These are phyloP conservation scores for Salvia hispanica DNA, from an alignment of 257 asterid genomes.

Conservation along the genomic window DNA sequence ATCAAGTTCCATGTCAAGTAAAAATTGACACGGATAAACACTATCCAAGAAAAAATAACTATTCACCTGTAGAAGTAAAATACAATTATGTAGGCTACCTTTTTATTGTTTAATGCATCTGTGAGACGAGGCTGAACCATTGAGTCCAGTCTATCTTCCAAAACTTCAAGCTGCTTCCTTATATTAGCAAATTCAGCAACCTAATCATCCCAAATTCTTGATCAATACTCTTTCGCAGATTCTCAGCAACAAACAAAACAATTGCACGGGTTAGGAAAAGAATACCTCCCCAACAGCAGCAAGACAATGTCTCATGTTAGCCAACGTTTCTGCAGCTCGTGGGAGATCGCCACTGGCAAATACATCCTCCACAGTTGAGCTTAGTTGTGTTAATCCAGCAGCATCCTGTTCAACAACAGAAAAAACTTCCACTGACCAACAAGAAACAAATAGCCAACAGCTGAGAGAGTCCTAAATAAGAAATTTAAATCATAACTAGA, in stretches of 20 bases:
- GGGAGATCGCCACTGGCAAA: constrained; percentile 99
- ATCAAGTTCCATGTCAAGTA: constrained; percentile 11
- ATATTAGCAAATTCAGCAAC: constrained; percentile 99
- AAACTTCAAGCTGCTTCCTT: constrained; percentile 95
- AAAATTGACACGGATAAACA: constrained; percentile 30
- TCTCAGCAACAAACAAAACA: constrained; percentile 10
- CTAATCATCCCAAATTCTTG: constrained; percentile 48
- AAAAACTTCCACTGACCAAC: constrained; percentile 28
- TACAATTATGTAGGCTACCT: constrained; percentile 52
- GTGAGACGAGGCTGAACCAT: constrained; percentile 97
- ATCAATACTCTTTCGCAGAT: constrained; percentile 27
- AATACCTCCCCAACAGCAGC: constrained; percentile 97
- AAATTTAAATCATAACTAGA: constrained; percentile 29
- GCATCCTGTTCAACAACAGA: constrained; percentile 69
- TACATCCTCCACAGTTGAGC: constrained; percentile 98
- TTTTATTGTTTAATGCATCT: constrained; percentile 82
- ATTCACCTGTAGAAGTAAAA: constrained; percentile 28
- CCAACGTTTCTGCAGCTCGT: constrained; percentile 94
- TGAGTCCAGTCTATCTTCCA: constrained; percentile 95
- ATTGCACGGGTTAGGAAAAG: constrained; percentile 16
- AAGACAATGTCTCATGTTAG: constrained; percentile 95
- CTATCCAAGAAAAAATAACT: constrained; percentile 9
- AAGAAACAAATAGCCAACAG: constrained; percentile 24
- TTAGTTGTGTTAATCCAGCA: constrained; percentile 93
- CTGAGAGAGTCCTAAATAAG: constrained; percentile 23